Evolutionary conservation across 2,329 filamentous ascomycete species (phyloP).

Genomic region (Coniochaeta hoffmannii): DNA sequence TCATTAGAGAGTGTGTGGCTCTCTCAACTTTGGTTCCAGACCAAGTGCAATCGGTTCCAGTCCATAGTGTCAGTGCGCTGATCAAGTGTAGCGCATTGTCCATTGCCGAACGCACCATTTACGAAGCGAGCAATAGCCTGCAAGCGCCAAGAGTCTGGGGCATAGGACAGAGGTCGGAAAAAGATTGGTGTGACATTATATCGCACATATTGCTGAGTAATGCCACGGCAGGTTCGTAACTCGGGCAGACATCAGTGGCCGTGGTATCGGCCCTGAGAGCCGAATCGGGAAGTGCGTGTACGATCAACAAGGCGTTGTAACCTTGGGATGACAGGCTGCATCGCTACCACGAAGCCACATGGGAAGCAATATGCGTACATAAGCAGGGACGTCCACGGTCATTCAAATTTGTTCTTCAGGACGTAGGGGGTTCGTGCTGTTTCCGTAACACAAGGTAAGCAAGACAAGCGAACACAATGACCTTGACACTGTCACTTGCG

Average conservation of each 20-base stretch:
- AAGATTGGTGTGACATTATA: background rate
- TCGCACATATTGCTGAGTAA: background rate
- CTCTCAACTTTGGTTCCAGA: no score
- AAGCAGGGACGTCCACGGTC: no score
- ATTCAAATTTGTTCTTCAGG: background rate
- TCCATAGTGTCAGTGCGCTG: no score
- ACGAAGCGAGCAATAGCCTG: background rate
- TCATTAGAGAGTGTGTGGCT: no score
- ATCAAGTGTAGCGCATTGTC: no score
- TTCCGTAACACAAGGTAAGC: background rate
- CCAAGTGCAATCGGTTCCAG: no score
- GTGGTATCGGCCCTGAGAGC: background rate
- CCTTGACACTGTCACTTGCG: background rate
- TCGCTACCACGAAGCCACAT: background rate
- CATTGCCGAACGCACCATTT: no score
- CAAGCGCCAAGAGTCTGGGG: no score
- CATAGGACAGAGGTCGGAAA: no score
- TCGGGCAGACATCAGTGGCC: background rate
- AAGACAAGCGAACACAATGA: background rate
- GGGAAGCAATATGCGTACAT: background rate
- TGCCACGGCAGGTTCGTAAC: background rate
- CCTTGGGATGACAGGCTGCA: background rate
- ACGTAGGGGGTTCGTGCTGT: no score
- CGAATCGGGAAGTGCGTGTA: background rate
- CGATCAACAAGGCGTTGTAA: background rate